phyloP scores from a whole-genome alignment of 1,139 yeast species.

The Geotrichum reessii region DNA sequence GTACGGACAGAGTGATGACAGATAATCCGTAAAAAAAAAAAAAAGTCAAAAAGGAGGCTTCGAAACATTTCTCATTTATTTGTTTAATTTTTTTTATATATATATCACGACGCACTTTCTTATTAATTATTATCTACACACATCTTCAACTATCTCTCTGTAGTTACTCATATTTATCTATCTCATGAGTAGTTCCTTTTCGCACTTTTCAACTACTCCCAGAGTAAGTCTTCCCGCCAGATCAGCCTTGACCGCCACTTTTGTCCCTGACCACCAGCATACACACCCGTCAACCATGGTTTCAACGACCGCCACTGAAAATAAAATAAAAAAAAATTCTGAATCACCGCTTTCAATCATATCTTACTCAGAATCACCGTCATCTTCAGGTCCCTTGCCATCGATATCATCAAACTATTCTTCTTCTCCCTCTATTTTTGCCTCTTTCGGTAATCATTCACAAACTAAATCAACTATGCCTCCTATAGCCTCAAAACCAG shows the following conservation, averaged over 20 bases:
- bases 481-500: neutral
- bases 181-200: neutral
- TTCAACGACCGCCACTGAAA: neutral
- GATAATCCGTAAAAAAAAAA: too few species aligned
- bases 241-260: neutral
- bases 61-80: too few species aligned
- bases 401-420: neutral
- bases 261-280: neutral
- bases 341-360: neutral
- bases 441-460: neutral
- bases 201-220: neutral
- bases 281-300: neutral
- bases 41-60: too few species aligned
- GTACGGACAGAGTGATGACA: too few species aligned
- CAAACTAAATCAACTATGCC: neutral
- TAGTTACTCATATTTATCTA: neutral
- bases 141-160: too few species aligned
- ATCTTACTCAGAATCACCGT: neutral
- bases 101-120: neutral
- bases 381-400: neutral
- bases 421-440: neutral
- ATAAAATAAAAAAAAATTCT: neutral
- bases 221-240: neutral
- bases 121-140: neutral
- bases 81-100: neutral